Evolutionary conservation across 306 rosid genomes (phyloP).

Genomic region (Hippophae rhamnoides): DNA sequence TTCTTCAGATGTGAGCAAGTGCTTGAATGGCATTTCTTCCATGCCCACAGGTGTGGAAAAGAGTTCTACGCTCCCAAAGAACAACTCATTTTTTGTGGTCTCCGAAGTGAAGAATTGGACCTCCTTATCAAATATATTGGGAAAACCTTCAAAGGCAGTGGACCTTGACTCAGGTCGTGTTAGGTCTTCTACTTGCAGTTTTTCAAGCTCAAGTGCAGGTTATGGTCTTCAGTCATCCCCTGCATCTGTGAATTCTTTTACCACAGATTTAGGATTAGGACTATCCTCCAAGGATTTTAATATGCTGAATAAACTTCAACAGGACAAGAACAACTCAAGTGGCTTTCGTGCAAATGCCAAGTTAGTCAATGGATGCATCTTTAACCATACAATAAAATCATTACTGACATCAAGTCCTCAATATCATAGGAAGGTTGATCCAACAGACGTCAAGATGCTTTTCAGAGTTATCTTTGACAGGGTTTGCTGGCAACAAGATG

Average conservation of each 20-base stretch:
- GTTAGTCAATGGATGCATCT: constrained; percentile 35
- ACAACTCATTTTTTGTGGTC: constrained; percentile 23
- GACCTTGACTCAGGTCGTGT: constrained; percentile 48
- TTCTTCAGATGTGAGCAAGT: constrained; percentile 25
- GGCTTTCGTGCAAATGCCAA: constrained; percentile 34
- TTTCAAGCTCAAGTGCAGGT: constrained; percentile 57
- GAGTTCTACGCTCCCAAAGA: constrained; percentile 25
- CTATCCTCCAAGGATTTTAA: constrained; percentile 38
- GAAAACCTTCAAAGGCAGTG: constrained; percentile 45
- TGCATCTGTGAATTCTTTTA: constrained; percentile 68
- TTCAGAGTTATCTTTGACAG: constrained; percentile 49
- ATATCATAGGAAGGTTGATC: constrained; percentile 35
- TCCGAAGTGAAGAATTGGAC: constrained; percentile 33
- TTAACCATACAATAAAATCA: constrained; percentile 34
- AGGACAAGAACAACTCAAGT: constrained; percentile 19
- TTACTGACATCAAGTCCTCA: constrained; percentile 52
- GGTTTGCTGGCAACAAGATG: constrained; percentile 74
- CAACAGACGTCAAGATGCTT: constrained; percentile 48
- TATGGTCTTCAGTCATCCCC: constrained; percentile 64
- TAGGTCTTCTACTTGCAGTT: constrained; percentile 43
- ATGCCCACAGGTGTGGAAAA: constrained; percentile 31
- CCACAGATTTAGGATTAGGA: constrained; percentile 81
- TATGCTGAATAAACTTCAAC: constrained; percentile 37
- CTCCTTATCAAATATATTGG: constrained; percentile 33
- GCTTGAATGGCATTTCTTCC: constrained; percentile 36